Evolutionary conservation across 2,329 filamentous ascomycete genomes (phyloP).

Genomic region (Tricladium varicosporioides): DNA sequence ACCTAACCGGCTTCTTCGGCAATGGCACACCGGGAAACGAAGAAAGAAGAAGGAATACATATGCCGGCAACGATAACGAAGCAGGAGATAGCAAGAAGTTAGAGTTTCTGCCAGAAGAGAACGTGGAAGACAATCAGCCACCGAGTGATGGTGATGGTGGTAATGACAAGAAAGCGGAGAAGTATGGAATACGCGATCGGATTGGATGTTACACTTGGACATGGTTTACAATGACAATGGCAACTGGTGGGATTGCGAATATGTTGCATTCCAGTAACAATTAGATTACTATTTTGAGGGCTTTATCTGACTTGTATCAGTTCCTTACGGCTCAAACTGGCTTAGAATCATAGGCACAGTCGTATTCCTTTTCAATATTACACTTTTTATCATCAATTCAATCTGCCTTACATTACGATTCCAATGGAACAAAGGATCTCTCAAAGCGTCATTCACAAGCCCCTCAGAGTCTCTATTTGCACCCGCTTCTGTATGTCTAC

Average conservation of each 20-base stretch:
- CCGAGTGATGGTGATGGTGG: not conserved
- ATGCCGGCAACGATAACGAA: not conserved
- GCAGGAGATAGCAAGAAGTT: not conserved
- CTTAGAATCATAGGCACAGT: slow-evolving; percentile 56
- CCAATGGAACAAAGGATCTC: slow-evolving; percentile 65
- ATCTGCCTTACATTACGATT: slow-evolving; percentile 67
- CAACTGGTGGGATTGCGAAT: slow-evolving; percentile 55
- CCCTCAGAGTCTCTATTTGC: slow-evolving; percentile 78
- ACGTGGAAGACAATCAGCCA: not conserved
- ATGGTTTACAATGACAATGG: slow-evolving; percentile 63
- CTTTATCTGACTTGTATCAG: slow-evolving; percentile 34
- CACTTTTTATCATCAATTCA: slow-evolving; percentile 62
- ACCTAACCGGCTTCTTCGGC: slow-evolving; percentile 10
- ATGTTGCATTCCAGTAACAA: slow-evolving; percentile 52
- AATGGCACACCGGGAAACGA: slow-evolving; percentile 3
- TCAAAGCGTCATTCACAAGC: slow-evolving; percentile 69
- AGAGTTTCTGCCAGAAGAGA: not conserved
- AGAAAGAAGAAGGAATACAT: slow-evolving; percentile 7
- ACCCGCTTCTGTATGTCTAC: slow-evolving; percentile 56
- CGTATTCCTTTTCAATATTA: slow-evolving; percentile 62
- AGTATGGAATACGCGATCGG: slow-evolving; percentile 47
- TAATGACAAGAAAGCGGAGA: slow-evolving; percentile 29
- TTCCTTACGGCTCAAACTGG: slow-evolving; percentile 54
- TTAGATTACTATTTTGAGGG: slow-evolving; percentile 7
- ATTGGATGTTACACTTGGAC: slow-evolving; percentile 65